Evolutionary conservation across 2,329 filamentous ascomycete genomes (phyloP), one percentile per base, ranked within the genome.

Genomic region (Graphiopsis chlorocephala): DNA sequence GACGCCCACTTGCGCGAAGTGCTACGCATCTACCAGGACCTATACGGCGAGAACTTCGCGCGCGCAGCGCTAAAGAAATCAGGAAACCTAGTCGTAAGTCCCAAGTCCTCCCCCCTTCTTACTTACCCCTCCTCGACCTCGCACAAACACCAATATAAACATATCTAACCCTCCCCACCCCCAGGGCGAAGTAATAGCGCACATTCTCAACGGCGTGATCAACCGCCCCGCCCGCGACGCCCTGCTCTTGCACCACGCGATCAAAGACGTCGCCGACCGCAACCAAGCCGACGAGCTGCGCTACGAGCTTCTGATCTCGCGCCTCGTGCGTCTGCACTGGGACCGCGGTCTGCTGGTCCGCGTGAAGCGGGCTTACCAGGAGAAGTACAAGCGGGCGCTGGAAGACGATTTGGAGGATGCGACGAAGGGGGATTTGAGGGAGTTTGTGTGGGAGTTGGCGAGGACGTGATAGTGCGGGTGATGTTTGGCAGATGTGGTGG

Each of bases 151-250:
- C n/a, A n/a, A n/a, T n/a, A 31, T 17, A 33, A 1, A 17, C 3
- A 33, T 11, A 25, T 8, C 61, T 63, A 35, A 63, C 52, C 35
- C 20, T 28, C 4, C 20, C 29, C 4, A 11, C 14, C 7, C 15
- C 8, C 70, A 97, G 93, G 95, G 95, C 68, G 95, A 99, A 80
- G 88, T 96, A 23, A 87, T 98, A 42, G 92, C 93, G 0, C 95
- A 98, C 78, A 92, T 98, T 71, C 89, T 99, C 73, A 97, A 98
- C 79, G 95, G 95, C 72, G 88, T 96, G 64, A 96, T 98, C 81
- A 98, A 98, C 80, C 91, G 91, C 65, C 93, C 95, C 6, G 92
- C 96, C 68, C 91, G 95, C 63, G 95, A 98, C 77, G 92, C 94
- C 3, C 85, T 97, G 42, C 88, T 98, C 2, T 83, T 99, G 1